A percentile compares a stretch with the other conserved stretches of the same genome.
Conservation (phyloP, 2,329 filamentous ascomycete genomes). For the Pseudogymnoascus sp. region DNA sequence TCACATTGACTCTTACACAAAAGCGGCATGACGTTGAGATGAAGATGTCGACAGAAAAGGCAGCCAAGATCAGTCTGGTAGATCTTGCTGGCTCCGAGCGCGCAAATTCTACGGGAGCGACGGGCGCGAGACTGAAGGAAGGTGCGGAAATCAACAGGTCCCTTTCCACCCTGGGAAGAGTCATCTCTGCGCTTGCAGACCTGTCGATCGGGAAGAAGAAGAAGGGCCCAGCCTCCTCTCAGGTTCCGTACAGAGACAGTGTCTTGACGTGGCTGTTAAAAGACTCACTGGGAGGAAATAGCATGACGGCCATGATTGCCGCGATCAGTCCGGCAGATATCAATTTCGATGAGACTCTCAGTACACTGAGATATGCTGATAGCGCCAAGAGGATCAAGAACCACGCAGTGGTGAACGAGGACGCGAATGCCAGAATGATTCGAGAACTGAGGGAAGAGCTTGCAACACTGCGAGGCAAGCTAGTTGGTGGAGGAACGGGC, state of each 20-base stretch:
- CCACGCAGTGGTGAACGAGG: slow-evolving; percentile 97
- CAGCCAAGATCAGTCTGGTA: slow-evolving; percentile 94
- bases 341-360: slow-evolving; percentile 96
- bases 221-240: slow-evolving; percentile 52
- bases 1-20: slow-evolving; percentile 90
- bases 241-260: slow-evolving; percentile 95
- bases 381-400: slow-evolving; percentile 99
- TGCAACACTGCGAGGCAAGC: slow-evolving; percentile 73
- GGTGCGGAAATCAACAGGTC: slow-evolving; percentile 98
- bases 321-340: slow-evolving; percentile 97
- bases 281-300: slow-evolving; percentile 94
- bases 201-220: slow-evolving; percentile 76
- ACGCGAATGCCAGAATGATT: slow-evolving; percentile 98
- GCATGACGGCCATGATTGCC: slow-evolving; percentile 99
- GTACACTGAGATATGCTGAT: slow-evolving; percentile 91
- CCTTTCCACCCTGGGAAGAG: slow-evolving; percentile 88
- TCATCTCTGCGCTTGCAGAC: slow-evolving; percentile 92
- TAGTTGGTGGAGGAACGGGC: slow-evolving; percentile 51
- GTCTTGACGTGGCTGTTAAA: slow-evolving; percentile 94
- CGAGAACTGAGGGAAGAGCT: slow-evolving; percentile 94
- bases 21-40: slow-evolving; percentile 86
- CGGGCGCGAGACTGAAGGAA: slow-evolving; percentile 88
- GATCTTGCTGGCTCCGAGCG: slow-evolving; percentile 96
- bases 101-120: slow-evolving; percentile 94
- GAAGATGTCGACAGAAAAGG: slow-evolving; percentile 95